Base-by-base conservation (phyloP, 177 flowering plant genomes). In the Tripterygium wilfordii region DNA sequence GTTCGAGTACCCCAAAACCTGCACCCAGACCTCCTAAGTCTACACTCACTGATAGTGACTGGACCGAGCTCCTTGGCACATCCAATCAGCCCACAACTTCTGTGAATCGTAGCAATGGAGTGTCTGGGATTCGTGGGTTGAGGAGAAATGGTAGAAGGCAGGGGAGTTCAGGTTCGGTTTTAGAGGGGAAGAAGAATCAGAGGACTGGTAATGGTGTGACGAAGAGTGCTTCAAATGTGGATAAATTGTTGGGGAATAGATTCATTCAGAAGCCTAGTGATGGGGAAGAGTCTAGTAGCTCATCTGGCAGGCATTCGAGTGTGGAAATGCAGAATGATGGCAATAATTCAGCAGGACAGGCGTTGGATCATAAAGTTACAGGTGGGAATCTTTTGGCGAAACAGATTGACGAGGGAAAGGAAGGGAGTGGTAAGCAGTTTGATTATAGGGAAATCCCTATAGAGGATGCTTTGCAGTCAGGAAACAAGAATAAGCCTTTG, bases 31-130 rank as follows among this genome's bases (percentile, higher is more conserved):
- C n/a, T n/a, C n/a, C 69, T 36, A 60, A 60, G 40, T 22, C 76
- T 19, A 33, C 66, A 5, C 65, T 74, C 5, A 72, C 76, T 0
- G 98, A 79, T 48, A 64, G 65, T 61, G 98, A 92, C 57, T 88
- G 96, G 96, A 92, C 95, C 5, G 75, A 88, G 32, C 74, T 92
- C 16, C 78, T 92, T n/a, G 57, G 83, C 57, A 44, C 75, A 1
- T 74, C 91, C 1, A 62, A 45, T 46, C 65, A 31, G 23, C n/a
- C 48, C 0, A n/a, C n/a, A n/a, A n/a, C 58, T 36, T 23, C 66
- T 0, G 33, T 32, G 6, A 59, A 18, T 49, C 67, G 67, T 29
- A 33, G 61, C 17, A 75, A 60, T 74, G 85, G 73, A 51, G 63
- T 38, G 10, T 24, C 74, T 35, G 59, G 41, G 2, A 32, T 61